Conservation (phyloP, 1,284 basidiomycete species). For the Puccinia polysora region DNA sequence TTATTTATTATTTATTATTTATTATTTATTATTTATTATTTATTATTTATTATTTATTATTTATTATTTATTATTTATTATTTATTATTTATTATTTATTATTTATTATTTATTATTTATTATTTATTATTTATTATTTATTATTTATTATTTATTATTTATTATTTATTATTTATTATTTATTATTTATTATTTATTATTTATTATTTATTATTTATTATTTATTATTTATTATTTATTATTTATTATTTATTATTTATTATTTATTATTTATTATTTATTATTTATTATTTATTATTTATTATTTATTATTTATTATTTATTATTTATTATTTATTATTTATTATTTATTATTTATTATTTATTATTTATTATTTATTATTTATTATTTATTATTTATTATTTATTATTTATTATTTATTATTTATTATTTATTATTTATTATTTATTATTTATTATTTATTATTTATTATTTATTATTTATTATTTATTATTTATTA, state of each 20-base stretch:
- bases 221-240: neutral
- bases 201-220: neutral
- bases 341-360: slow-evolving; percentile 3
- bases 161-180: no score
- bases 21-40: no score
- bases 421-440: neutral
- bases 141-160: no score
- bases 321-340: neutral
- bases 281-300: neutral
- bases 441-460: neutral
- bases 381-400: neutral
- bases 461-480: neutral
- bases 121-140: no score
- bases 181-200: no score
- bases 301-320: neutral
- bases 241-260: neutral
- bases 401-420: slow-evolving; percentile 4
- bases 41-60: no score
- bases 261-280: neutral
- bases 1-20: no score
- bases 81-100: no score
- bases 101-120: no score
- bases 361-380: neutral
- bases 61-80: no score
- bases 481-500: slow-evolving; percentile 2